Percentiles rank a stretch among this genome's conserved stretches.
phyloP scores from a whole-genome alignment of 495 filamentous ascomycete genomes.

The Penicillium waksmanii region DNA sequence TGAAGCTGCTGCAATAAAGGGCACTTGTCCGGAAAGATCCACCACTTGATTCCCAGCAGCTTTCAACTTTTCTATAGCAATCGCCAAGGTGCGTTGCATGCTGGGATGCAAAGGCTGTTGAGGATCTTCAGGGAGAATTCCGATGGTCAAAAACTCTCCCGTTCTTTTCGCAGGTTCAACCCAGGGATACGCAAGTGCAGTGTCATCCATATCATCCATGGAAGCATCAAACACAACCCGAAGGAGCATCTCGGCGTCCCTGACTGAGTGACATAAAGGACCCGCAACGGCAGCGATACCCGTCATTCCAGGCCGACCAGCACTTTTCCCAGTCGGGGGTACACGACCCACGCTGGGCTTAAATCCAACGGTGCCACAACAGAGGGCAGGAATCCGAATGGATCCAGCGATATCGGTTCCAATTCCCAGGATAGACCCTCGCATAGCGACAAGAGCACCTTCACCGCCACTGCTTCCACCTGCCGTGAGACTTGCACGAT shows the following conservation, averaged over 20 bases:
- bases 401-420: conserved; percentile 55
- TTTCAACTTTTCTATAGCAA: conserved; percentile 42
- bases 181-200: conserved; percentile 26
- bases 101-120: conserved; percentile 53
- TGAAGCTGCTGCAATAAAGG: conserved; percentile 3
- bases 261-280: conserved; percentile 44
- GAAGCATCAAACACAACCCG: conserved; percentile 14
- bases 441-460: conserved; percentile 59
- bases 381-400: conserved; percentile 63
- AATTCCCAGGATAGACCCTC: conserved; percentile 63
- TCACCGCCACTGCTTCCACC: conserved; percentile 69
- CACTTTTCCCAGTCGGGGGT: conserved; percentile 44
- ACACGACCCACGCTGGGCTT: conserved; percentile 61
- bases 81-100: conserved; percentile 45
- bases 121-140: conserved; percentile 54
- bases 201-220: conserved; percentile 24
- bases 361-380: conserved; percentile 63
- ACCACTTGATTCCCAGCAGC: conserved; percentile 46
- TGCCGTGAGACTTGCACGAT: conserved; percentile 49
- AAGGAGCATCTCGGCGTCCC: conserved; percentile 35
- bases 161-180: conserved; percentile 1
- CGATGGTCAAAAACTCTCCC: conserved; percentile 40
- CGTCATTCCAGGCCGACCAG: conserved; percentile 48
- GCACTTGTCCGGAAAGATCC: conserved; percentile 23
- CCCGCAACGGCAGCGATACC: conserved; percentile 36